Evolutionary conservation across 345 rosid species (phyloP).

Genomic region (Gossypium stocksii): DNA sequence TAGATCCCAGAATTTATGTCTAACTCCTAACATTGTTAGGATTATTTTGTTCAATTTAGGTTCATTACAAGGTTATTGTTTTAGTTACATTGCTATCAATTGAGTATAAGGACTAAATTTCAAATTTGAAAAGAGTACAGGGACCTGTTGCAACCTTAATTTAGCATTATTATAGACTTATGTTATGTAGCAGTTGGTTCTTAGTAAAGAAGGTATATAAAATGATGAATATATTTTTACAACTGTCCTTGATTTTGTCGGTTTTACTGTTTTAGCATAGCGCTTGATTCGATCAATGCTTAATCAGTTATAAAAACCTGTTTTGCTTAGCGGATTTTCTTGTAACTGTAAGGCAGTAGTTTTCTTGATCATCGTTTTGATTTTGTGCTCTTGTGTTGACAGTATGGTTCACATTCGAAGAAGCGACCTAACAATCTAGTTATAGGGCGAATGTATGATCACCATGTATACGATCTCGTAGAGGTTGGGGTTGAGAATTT

Average conservation of each 20-base stretch:
- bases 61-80: too few relatives aligned
- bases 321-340: neutral
- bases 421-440: conserved; percentile 89
- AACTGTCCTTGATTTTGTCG: neutral
- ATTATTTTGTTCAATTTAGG: too few relatives aligned
- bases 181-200: neutral
- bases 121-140: too few relatives aligned
- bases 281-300: neutral
- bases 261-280: neutral
- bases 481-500: conserved; percentile 94
- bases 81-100: too few relatives aligned
- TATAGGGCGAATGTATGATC: conserved; percentile 78
- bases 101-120: too few relatives aligned
- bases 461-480: conserved; percentile 78
- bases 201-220: neutral
- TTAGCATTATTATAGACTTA: neutral
- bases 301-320: neutral
- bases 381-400: conserved; percentile 16
- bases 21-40: too few relatives aligned
- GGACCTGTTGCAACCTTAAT: too few relatives aligned
- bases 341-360: neutral
- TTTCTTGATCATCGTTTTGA: neutral
- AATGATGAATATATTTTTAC: neutral
- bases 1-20: too few relatives aligned
- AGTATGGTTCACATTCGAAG: conserved; percentile 91